Evolutionary conservation across 305 asterid genomes (phyloP).

Genomic region (Andrographis paniculata): DNA sequence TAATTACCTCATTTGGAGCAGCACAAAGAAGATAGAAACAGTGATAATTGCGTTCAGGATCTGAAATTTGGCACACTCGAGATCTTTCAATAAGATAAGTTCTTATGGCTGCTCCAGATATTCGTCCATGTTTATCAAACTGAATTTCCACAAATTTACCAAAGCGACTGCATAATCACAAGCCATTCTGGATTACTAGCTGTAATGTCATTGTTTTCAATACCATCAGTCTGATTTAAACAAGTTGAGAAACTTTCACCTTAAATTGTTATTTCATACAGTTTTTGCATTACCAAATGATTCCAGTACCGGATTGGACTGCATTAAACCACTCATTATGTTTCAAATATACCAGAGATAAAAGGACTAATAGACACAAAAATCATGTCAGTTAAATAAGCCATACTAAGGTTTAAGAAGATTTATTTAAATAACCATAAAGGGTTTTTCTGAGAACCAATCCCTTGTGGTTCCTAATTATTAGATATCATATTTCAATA

Average conservation of each 20-base stretch:
- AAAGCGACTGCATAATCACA: conserved; percentile 52
- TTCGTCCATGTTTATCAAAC: conserved; percentile 56
- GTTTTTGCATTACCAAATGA: conserved; percentile 90
- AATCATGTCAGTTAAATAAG: background rate
- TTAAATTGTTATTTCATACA: conserved; percentile 71
- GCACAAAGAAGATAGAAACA: too few relatives aligned
- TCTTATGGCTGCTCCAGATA: conserved; percentile 84
- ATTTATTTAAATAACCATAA: too few relatives aligned
- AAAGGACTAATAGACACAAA: background rate
- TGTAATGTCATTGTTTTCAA: too few relatives aligned
- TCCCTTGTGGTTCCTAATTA: background rate
- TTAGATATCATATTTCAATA: too few relatives aligned
- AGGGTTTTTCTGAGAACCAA: too few relatives aligned
- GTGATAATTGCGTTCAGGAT: conserved; percentile 73
- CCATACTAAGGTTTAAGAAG: background rate
- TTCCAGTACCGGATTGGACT: conserved; percentile 90
- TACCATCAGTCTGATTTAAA: background rate
- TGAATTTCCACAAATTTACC: conserved; percentile 86
- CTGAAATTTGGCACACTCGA: conserved; percentile 81
- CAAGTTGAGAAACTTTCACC: conserved; percentile 31
- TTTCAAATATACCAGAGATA: background rate
- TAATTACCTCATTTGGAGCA: too few relatives aligned
- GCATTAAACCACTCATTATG: conserved; percentile 21
- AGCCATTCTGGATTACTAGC: too few relatives aligned
- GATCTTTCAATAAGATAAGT: conserved; percentile 82